A percentile compares a stretch with the other conserved stretches of the same genome.
Evolutionary conservation across 257 asterid species (phyloP).

Genomic region (Voacanga thouarsii): DNA sequence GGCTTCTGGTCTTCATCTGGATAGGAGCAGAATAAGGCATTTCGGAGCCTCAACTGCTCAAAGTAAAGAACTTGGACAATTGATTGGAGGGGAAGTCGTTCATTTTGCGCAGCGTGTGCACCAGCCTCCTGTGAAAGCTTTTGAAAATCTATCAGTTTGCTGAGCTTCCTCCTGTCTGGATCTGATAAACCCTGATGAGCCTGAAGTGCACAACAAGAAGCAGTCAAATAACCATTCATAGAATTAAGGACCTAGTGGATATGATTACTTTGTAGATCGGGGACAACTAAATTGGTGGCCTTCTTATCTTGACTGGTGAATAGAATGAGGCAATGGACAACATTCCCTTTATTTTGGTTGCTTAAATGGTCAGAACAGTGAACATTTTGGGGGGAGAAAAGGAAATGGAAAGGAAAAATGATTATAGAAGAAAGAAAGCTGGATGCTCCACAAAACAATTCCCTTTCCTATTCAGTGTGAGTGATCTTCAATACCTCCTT

Average conservation of each 20-base stretch:
- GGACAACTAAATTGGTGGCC: not conserved
- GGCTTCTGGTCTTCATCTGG: constrained; percentile 88
- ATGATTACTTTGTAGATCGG: not conserved
- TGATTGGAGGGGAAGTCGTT: constrained; percentile 90
- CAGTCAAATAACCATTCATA: constrained; percentile 3
- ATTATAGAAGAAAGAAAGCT: not conserved
- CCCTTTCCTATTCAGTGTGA: not conserved
- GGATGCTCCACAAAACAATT: not conserved
- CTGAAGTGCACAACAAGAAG: constrained; percentile 34
- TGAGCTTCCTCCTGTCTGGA: constrained; percentile 65
- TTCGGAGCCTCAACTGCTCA: constrained; percentile 83
- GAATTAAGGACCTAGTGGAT: not conserved
- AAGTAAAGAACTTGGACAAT: constrained; percentile 89
- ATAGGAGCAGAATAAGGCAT: constrained; percentile 56
- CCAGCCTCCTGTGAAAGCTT: constrained; percentile 91
- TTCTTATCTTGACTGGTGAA: not conserved
- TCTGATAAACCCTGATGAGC: constrained; percentile 79
- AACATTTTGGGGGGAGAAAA: not conserved
- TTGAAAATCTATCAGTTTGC: constrained; percentile 86
- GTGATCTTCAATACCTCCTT: not conserved
- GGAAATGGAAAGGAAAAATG: too few relatives aligned
- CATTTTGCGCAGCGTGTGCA: constrained; percentile 95
- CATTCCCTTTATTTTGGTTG: not conserved
- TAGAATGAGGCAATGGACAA: not conserved
- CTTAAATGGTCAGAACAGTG: not conserved